Base-by-base conservation (phyloP, 2,329 filamentous ascomycete genomes). In the Zymoseptoria brevis region DNA sequence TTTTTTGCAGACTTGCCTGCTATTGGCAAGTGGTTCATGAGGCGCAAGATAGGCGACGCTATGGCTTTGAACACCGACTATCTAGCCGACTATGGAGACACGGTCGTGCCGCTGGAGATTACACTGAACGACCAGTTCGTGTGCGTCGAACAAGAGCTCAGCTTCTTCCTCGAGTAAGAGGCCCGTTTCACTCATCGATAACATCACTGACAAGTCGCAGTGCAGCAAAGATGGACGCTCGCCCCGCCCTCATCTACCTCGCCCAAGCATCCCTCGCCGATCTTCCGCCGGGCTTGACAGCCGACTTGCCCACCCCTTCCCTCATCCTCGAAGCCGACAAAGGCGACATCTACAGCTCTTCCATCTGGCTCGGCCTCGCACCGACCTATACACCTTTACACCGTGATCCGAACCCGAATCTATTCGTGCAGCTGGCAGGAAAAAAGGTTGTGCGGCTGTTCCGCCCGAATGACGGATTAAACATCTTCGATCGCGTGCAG, bases 321-420 rank as follows among this genome's bases (percentile, higher is more conserved):
- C 68, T 92, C 3, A 84, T 96, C 3, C 72, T 69, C 3, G 71
- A 76, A 6, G 81, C 83, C 1, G 89, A 89, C 0, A 87, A 83
- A 65, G 90, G 90, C 2, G 92, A 96, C 71, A 75, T 96, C n/a
- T 96, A 97, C 71, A 83, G 81, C 67, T 87, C 88, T 0, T 95
- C 89, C 66, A 78, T 97, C 50, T 99, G 93, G 93, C 81, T 97
- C 11, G 94, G 94, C 0, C 79, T 87, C 13, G 85, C 90, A 48
- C 90, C 90, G 0, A 96, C 92, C 0, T 91, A 90, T 67, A 96
- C 94, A 0, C 91, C 94, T 3, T 78, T 96, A 2, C 94, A 99
- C 74, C 84, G 88, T 57, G 94, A 99, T 69, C 94, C 94, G 0
- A 97, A 97, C 68, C 90, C 90, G 0, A 99, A 99, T 70, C 68